Conservation (phyloP, 352 stramenopile genomes). For the Phytophthora idaei region DNA sequence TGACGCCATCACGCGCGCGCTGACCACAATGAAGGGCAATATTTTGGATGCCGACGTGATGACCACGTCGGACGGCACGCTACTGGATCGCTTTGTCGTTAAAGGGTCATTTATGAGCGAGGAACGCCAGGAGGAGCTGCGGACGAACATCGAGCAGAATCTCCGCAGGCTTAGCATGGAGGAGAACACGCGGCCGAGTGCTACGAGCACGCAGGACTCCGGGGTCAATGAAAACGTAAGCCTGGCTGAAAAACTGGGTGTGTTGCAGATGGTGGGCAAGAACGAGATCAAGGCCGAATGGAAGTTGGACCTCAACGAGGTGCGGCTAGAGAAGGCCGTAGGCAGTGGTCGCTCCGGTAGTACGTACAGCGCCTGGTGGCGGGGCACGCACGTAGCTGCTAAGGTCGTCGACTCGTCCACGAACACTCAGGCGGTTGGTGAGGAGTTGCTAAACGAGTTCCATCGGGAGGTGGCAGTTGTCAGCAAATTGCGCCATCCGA, state of each 20-base stretch:
- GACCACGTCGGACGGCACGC: slow-evolving; percentile 80
- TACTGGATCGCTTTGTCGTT: slow-evolving; percentile 86
- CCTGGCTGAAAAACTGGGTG: slow-evolving; percentile 71
- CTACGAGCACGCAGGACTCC: slow-evolving; percentile 23
- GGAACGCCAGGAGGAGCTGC: slow-evolving; percentile 74
- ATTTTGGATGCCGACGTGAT: slow-evolving; percentile 89
- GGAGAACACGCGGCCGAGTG: slow-evolving; percentile 34
- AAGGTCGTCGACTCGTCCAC: slow-evolving; percentile 82
- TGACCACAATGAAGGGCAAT: slow-evolving; percentile 86
- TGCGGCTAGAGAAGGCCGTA: slow-evolving; percentile 71
- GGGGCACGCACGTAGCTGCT: slow-evolving; percentile 76
- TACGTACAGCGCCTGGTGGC: slow-evolving; percentile 83
- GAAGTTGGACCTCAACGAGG: slow-evolving; percentile 76
- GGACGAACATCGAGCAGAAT: slow-evolving; percentile 77
- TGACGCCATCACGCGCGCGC: slow-evolving; percentile 77
- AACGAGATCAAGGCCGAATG: slow-evolving; percentile 87
- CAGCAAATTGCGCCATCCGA: slow-evolving; percentile 85
- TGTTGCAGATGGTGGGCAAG: slow-evolving; percentile 85
- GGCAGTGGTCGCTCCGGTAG: slow-evolving; percentile 77
- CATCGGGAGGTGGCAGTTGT: slow-evolving; percentile 86
- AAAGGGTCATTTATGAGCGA: slow-evolving; percentile 83
- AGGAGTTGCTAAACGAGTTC: slow-evolving; percentile 87
- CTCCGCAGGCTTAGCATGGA: slow-evolving; percentile 66
- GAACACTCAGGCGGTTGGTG: slow-evolving; percentile 67
- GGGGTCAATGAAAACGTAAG: slow-evolving; percentile 36